A percentile compares a stretch with the other conserved stretches of the same genome.
phyloP scores from a whole-genome alignment of 179 eudicot genomes.

The Amaranthus tricolor region DNA sequence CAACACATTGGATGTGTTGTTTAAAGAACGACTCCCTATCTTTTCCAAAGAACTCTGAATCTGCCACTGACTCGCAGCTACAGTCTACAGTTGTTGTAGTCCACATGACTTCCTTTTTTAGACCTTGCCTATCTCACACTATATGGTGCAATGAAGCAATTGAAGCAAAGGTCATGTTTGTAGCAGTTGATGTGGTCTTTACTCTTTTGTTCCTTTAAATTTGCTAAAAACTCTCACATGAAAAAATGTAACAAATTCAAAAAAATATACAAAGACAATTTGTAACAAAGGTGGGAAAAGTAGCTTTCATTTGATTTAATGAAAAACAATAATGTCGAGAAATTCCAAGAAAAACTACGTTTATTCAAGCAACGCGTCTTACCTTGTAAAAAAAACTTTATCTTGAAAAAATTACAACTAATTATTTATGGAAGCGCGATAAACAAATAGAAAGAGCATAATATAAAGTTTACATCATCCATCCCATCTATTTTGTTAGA shows the following conservation, averaged over 20 bases:
- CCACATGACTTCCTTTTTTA: constrained; percentile 22
- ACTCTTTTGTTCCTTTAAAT: too few species aligned
- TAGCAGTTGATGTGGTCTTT: constrained; percentile 27
- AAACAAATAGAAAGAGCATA: too few species aligned
- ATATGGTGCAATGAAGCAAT: constrained; percentile 22
- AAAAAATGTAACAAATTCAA: too few species aligned
- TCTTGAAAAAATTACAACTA: too few species aligned
- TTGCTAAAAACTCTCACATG: too few species aligned
- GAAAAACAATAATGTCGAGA: neutral
- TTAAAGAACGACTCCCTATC: constrained; percentile 24
- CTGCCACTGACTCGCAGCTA: neutral
- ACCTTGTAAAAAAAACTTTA: too few species aligned
- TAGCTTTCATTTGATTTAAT: too few species aligned
- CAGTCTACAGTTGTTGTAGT: constrained; percentile 19
- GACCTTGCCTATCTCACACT: constrained; percentile 23
- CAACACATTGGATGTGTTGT: constrained; percentile 8
- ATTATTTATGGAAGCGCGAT: too few species aligned
- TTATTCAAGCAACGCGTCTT: neutral
- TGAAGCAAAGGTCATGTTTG: constrained; percentile 27
- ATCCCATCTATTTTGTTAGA: too few species aligned
- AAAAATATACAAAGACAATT: neutral
- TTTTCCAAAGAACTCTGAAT: constrained; percentile 25
- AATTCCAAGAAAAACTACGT: neutral
- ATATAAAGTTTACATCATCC: too few species aligned
- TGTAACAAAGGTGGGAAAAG: too few species aligned